Conservation (phyloP, 163 green algal genomes). For the Trebouxia gelatinosa region DNA sequence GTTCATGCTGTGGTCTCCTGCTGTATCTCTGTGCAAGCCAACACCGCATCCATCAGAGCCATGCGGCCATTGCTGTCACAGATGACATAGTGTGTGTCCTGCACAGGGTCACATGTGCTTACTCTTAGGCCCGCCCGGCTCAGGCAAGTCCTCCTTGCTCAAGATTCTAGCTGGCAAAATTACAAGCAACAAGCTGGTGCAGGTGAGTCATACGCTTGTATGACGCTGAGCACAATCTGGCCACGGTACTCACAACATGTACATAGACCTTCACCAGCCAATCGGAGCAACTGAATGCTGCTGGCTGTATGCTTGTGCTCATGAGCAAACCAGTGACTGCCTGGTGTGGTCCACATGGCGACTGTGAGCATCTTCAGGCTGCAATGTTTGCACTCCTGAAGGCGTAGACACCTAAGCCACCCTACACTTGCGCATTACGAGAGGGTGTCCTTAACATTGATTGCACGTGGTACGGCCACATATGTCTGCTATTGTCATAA, state of each 20-base stretch:
- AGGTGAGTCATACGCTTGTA: not conserved
- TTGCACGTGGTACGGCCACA: not conserved
- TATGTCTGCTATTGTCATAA: not conserved
- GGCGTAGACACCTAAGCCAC: no score
- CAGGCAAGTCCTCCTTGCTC: constrained; percentile 34
- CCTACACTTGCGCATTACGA: no score
- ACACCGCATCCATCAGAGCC: no score
- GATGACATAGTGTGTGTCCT: not conserved
- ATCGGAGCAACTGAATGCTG: not conserved
- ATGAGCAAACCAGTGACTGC: not conserved
- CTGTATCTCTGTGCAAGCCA: no score
- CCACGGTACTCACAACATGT: not conserved
- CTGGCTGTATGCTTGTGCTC: not conserved
- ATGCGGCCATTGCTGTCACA: no score
- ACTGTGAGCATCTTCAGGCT: not conserved
- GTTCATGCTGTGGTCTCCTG: no score
- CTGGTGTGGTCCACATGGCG: not conserved
- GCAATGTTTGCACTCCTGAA: not conserved
- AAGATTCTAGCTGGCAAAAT: constrained; percentile 32
- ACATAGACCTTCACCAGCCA: not conserved
- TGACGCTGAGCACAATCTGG: not conserved
- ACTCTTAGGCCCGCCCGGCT: constrained; percentile 30
- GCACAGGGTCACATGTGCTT: constrained; percentile 29
- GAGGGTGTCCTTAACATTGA: not conserved
- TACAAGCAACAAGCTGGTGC: not conserved